Conservation (phyloP, 768 basidiomycete species). For the Chalciporus chontae region DNA sequence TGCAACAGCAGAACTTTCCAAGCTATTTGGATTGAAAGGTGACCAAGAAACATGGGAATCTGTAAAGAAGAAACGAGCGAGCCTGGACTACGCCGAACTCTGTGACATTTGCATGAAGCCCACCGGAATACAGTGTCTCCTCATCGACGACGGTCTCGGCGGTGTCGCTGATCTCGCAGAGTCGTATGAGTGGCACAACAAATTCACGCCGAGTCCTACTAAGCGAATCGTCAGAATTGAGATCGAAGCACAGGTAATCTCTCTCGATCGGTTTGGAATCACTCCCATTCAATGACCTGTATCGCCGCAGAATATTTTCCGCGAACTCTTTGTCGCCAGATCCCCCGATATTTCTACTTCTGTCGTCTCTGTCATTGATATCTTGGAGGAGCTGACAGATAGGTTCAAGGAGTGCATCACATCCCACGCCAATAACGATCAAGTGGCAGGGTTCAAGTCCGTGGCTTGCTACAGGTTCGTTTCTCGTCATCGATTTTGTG, state of each 20-base stretch:
- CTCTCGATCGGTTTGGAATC: not conserved
- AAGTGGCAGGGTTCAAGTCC: conserved; percentile 71
- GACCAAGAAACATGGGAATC: conserved; percentile 51
- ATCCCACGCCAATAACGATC: conserved; percentile 37
- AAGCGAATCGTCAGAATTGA: conserved; percentile 71
- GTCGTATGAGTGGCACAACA: conserved; percentile 59
- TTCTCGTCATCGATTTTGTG: too few relatives aligned
- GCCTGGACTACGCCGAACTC: conserved; percentile 50
- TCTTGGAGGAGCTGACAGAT: conserved; percentile 29
- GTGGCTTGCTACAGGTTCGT: conserved; percentile 59
- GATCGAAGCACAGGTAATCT: conserved; percentile 61
- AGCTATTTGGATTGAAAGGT: conserved; percentile 42
- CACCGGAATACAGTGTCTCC: conserved; percentile 60
- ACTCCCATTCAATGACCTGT: conserved; percentile 7
- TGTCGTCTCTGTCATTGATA: conserved; percentile 3
- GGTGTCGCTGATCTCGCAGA: conserved; percentile 42
- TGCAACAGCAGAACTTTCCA: conserved; percentile 52
- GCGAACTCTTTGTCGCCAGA: conserved; percentile 21
- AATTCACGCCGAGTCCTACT: conserved; percentile 47
- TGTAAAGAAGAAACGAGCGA: conserved; percentile 45
- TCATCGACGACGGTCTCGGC: conserved; percentile 73
- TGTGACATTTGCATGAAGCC: conserved; percentile 53
- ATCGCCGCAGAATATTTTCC: conserved; percentile 9
- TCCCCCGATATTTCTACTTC: conserved; percentile 12
- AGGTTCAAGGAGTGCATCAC: conserved; percentile 37